Base-by-base conservation (phyloP, 768 basidiomycete genomes). In the Lactarius sanguifluus region DNA sequence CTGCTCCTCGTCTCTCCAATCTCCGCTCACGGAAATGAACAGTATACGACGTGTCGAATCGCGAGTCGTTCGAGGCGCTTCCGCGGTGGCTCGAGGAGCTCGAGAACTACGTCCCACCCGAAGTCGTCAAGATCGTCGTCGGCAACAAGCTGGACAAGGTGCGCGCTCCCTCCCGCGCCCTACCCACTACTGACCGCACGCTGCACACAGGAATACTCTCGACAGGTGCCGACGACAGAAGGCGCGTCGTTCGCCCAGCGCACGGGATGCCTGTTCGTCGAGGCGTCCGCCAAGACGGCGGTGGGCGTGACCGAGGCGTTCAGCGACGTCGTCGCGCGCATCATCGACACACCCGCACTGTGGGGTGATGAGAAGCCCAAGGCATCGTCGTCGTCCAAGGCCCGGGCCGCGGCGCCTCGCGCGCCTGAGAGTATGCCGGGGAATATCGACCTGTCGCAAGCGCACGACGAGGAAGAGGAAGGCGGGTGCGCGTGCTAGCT, bases 11-110 rank as follows among this genome's bases (percentile, higher is more conserved):
- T 10, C 40, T 12, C 18, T 16, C 1, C 16, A 4, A 3, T 8
- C 54, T 12, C 54, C 25, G 1, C 28, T 25, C n/a, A 12, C n/a
- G 28, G 58, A 5, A 41, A 1, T 41, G n/a, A 52, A n/a, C 25
- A 95, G 96, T 98, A 5, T 99, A 98, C 77, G 97, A 98, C 77
- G 93, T 98, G 41, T 85, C 96, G 8, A 94, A 89, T 71, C 85
- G 94, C 40, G 91, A 93, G 76, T 92, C 94, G 0, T 98, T 96
- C 74, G 94, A 98, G 25, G 91, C 94, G 10, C 85, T 98, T n/a
- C 89, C 94, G 18, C 83, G 89, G 65, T 99, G 97, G 97, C 89
- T 86, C 75, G 85, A 86, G 59, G 96, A 98, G 74, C 86, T 98
- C 7, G 95, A 98, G 73, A 96, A 92, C 13, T 98, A 97, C 74